These are phyloP conservation scores for Pyrenochaeta sp. DNA, from an alignment of 2,329 filamentous ascomycete species.

Conservation along the genomic window DNA sequence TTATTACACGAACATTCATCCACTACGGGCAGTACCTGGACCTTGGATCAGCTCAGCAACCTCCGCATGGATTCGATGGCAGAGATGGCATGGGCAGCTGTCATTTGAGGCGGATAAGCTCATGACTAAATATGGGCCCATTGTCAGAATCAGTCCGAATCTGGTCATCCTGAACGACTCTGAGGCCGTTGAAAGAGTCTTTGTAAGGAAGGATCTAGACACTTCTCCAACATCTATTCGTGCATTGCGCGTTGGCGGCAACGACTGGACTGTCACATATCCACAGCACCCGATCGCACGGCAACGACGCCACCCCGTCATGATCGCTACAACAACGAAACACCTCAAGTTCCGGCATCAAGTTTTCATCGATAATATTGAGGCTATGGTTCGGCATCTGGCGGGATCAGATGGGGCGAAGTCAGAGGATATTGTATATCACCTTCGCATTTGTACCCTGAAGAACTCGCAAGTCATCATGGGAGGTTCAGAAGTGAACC, in stretches of 20 bases:
- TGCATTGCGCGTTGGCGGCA: constrained; percentile 26
- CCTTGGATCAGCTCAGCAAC: constrained; percentile 27
- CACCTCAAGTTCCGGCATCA: constrained; percentile 24
- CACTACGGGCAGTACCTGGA: constrained; percentile 21
- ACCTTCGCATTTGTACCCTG: constrained; percentile 28
- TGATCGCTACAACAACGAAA: constrained; percentile 31
- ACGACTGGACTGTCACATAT: constrained; percentile 33
- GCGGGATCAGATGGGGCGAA: constrained; percentile 14
- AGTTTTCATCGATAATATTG: constrained; percentile 21
- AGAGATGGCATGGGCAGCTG: constrained; percentile 26
- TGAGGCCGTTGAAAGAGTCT: constrained; percentile 24
- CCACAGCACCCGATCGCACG: constrained; percentile 27
- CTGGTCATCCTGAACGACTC: constrained; percentile 28
- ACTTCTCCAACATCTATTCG: constrained; percentile 28
- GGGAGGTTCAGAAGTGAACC: constrained; percentile 23
- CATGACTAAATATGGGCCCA: constrained; percentile 24
- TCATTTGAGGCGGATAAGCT: constrained; percentile 29
- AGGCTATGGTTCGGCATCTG: constrained; percentile 24
- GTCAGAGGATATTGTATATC: constrained; percentile 29
- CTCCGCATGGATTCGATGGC: constrained; percentile 27
- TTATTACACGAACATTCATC: constrained; percentile 19
- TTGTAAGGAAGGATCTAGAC: constrained; percentile 25
- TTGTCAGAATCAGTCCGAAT: constrained; percentile 28
- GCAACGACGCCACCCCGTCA: constrained; percentile 23
- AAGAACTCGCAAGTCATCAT: constrained; percentile 30